A percentile compares a stretch with the other conserved stretches of the same genome.
These are phyloP conservation scores for Coniosporium tulheliwenetii DNA, from an alignment of 2,329 filamentous ascomycete species.

Conservation along the genomic window DNA sequence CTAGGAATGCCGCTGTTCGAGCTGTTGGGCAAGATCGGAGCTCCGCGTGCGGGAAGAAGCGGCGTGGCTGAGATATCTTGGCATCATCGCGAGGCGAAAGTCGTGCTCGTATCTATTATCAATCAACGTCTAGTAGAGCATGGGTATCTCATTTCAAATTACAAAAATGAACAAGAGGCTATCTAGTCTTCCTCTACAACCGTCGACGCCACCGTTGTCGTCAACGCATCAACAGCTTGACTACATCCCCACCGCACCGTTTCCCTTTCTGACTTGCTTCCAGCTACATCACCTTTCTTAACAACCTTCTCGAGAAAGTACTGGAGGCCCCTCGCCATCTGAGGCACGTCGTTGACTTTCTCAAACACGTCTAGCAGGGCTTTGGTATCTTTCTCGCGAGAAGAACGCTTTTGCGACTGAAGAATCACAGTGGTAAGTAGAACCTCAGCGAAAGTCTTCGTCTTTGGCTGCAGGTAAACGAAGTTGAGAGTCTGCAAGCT, in stretches of 20 bases:
- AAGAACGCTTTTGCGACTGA: constrained; percentile 39
- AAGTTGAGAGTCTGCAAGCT: constrained; percentile 54
- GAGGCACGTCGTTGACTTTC: constrained; percentile 45
- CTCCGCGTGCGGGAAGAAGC: not conserved
- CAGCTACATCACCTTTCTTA: constrained; percentile 42
- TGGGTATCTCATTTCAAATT: no score
- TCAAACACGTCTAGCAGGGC: constrained; percentile 51
- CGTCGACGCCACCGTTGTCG: constrained; percentile 9
- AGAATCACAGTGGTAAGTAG: constrained; percentile 63
- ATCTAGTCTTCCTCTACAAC: constrained; percentile 8
- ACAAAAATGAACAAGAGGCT: no score
- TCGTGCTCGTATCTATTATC: no score
- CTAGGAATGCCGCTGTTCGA: no score
- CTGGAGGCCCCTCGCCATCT: constrained; percentile 57
- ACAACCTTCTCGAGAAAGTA: constrained; percentile 70
- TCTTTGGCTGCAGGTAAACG: constrained; percentile 59
- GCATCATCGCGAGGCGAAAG: no score
- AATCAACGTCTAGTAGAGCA: no score
- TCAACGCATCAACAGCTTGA: constrained; percentile 20
- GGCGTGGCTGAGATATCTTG: no score
- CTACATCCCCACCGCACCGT: constrained; percentile 30
- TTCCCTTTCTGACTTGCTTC: constrained; percentile 34
- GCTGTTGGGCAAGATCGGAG: not conserved
- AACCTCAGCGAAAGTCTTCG: constrained; percentile 64
- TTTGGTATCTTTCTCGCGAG: constrained; percentile 35